Evolutionary conservation across 2,329 filamentous ascomycete genomes (phyloP), one percentile per base, ranked within the genome.

Genomic region (Orbilia brochopaga): DNA sequence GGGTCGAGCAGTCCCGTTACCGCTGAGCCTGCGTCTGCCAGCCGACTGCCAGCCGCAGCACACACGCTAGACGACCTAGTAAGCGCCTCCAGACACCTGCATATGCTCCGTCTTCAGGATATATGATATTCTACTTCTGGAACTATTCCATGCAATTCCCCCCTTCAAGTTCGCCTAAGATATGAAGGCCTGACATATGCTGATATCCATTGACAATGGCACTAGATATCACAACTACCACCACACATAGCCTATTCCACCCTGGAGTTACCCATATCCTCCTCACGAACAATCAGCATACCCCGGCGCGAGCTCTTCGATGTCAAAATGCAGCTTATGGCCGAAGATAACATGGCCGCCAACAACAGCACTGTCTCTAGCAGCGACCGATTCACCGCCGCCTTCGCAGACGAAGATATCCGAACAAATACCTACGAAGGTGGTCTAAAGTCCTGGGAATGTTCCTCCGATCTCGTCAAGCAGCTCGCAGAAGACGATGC

Each of bases 361-460:
- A 24, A 15, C 10, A 40, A 15, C 24, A 30, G 50, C 37, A 63
- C 27, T 32, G 8, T 8, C 4, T 32, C 27, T 4, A 32, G 4
- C 27, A 32, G 8, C 27, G 27, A 32, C 27, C 27, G 42, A 17
- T 66, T 67, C 52, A 62, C 57, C 19, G 58, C 61, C 15, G 63
- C 58, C 2, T 73, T 73, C 37, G 75, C 78, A 13, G 79, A 82
- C 73, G 87, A 90, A 74, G 90, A 94, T 79, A 87, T 94, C 74
- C 89, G 87, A 79, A 90, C 89, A 62, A 90, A 90, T 57, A 85
- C 93, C 69, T 94, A 94, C 79, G 90, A 94, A 80, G 90, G 90
- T 64, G 90, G 90, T 23, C 92, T 93, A 81, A 94, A 94, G 81
- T 92, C 89, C 76, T 94, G 90, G 90, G 90, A 94, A 81, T 92